Base-by-base conservation (phyloP, 2,329 filamentous ascomycete species). In the Stachybotrys elegans region DNA sequence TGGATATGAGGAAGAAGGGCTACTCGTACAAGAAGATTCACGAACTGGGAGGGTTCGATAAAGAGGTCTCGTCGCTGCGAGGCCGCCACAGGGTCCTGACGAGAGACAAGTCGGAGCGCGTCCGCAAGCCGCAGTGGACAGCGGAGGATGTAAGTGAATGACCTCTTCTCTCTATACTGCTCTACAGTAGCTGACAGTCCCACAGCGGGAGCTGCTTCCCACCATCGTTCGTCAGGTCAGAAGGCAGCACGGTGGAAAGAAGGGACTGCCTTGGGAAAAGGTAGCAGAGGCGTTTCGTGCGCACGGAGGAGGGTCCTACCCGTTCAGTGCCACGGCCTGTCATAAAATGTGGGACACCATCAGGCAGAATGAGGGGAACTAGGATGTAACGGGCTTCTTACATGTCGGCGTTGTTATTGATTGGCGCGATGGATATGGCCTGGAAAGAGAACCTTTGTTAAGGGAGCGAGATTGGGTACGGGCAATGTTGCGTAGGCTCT, bases 41-140 rank as follows among this genome's bases (percentile, higher is more conserved):
- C 29, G 53, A 57, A 6, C 55, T 65, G 16, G 78, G 81, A 13
- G 64, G 69, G 2, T 83, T 83, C 50, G 62, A 58, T 1, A 82
- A 86, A 53, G 81, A 83, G 2, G 84, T 88, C 62, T 86, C 84
- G 11, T 90, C 86, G 1, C 69, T 91, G 29, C 75, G 86, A 13
- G 86, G 86, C 0, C 75, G 84, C 0, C 81, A 77, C 52, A 71
- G 86, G 5, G 79, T 75, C 3, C 60, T 88, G 53, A 86, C 79
- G 7, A 88, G 87, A 65, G 63, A 66, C 12, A 79, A 79, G 52
- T 69, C 75, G 25, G 71, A 79, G 45, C 70, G 86, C 6, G 76
- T 86, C 3, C 71, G 86, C 7, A 81, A 78, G 60, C 85, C 86
- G 0, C 63, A 73, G 45, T 90, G 85, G 84, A 70, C 61, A 1